These are phyloP conservation scores for Beta macrorhiza DNA, from an alignment of 179 eudicot genomes.

Conservation along the genomic window DNA sequence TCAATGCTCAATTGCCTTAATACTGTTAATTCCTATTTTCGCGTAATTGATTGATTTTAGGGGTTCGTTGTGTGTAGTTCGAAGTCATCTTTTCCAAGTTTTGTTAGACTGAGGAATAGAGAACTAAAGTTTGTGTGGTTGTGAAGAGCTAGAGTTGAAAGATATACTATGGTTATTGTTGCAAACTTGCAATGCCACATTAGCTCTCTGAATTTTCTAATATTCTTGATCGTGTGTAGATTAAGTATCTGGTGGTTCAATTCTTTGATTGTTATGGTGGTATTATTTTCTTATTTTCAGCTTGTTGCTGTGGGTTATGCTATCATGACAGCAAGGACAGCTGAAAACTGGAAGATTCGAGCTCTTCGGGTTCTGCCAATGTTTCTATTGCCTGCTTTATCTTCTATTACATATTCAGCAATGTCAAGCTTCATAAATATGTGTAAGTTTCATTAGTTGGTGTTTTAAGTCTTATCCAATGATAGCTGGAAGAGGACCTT, in stretches of 20 bases:
- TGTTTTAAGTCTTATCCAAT: conserved; percentile 3
- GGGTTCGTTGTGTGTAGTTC: not conserved
- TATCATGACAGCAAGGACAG: conserved; percentile 61
- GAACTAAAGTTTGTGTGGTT: not conserved
- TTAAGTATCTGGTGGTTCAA: not conserved
- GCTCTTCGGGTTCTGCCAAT: conserved; percentile 70
- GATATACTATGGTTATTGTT: not conserved
- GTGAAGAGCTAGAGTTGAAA: not conserved
- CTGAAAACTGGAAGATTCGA: conserved; percentile 69
- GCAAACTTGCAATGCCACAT: not conserved
- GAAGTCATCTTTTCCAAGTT: not conserved
- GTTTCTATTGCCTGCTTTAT: conserved; percentile 68
- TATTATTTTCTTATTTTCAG: conserved; percentile 5
- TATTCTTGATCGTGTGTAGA: not conserved
- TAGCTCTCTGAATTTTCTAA: not conserved
- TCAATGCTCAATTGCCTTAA: not conserved
- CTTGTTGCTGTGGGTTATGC: conserved; percentile 60
- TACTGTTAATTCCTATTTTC: not conserved
- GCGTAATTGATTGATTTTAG: not conserved
- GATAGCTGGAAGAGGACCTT: not conserved
- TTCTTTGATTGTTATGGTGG: not conserved
- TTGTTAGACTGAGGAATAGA: not conserved
- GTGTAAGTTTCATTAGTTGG: conserved; percentile 43
- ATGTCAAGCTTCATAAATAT: conserved; percentile 46
- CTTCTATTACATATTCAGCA: conserved; percentile 45